phyloP scores from a whole-genome alignment of 768 basidiomycete genomes.

The Leccinum fibrillosum region DNA sequence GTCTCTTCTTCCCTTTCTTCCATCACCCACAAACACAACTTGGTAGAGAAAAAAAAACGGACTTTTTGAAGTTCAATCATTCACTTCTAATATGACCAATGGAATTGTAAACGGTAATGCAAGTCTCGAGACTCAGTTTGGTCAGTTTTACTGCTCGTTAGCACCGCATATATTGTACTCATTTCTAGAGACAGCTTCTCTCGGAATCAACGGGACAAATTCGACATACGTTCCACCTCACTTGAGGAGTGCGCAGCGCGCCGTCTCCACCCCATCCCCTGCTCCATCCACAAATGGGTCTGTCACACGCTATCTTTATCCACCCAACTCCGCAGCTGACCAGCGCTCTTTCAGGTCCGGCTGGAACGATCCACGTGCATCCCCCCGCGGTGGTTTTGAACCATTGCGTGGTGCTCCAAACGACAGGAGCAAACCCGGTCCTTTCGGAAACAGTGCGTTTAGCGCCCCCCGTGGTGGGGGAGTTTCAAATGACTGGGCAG shows the following conservation, averaged over 20 bases:
- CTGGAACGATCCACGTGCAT: constrained; percentile 73
- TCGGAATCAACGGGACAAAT: constrained; percentile 66
- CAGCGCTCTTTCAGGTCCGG: constrained; percentile 46
- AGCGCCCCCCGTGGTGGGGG: constrained; percentile 34
- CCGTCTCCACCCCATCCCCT: constrained; percentile 53
- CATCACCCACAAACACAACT: constrained; percentile 29
- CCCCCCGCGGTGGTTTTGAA: constrained; percentile 52
- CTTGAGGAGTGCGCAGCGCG: constrained; percentile 82
- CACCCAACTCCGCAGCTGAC: constrained; percentile 16
- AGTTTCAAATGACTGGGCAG: constrained; percentile 38
- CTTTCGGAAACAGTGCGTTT: constrained; percentile 40
- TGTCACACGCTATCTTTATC: constrained; percentile 20
- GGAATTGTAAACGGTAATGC: constrained; percentile 78
- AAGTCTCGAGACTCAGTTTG: constrained; percentile 73
- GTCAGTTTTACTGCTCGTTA: constrained; percentile 38
- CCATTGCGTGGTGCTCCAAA: constrained; percentile 41
- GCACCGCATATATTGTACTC: neutral
- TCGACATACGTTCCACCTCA: constrained; percentile 89
- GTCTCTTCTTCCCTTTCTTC: constrained; percentile 23
- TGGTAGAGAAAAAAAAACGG: constrained; percentile 26
- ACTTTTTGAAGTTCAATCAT: constrained; percentile 27
- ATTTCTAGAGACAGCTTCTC: constrained; percentile 50
- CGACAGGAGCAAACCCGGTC: constrained; percentile 34
- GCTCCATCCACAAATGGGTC: constrained; percentile 49
- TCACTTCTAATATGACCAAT: constrained; percentile 78